Conservation (phyloP, 177 flowering plant genomes). For the Vitis hybrid region DNA sequence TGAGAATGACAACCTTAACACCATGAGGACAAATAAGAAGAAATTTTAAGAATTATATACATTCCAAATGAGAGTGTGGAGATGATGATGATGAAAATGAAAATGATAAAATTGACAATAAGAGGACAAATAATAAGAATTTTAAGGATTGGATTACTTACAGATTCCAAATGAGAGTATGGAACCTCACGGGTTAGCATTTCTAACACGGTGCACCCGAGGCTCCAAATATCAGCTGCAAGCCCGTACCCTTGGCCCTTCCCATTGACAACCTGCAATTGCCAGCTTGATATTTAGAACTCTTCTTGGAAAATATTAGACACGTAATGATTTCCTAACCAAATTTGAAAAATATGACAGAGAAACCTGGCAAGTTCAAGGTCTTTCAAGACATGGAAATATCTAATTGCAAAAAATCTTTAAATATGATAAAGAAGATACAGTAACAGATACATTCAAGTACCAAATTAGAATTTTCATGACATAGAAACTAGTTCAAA, state of each 20-base stretch:
- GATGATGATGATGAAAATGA: too few relatives aligned
- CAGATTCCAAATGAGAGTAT: constrained; percentile 64
- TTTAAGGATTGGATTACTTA: constrained; percentile 27
- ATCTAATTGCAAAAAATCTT: background rate
- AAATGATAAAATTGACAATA: too few relatives aligned
- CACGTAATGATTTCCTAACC: background rate
- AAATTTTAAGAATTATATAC: too few relatives aligned
- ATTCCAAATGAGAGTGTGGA: too few relatives aligned
- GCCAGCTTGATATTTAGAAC: constrained; percentile 1
- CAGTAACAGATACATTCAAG: background rate
- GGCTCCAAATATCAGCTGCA: constrained; percentile 97
- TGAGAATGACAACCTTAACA: too few relatives aligned
- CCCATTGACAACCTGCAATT: constrained; percentile 66
- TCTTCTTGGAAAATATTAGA: background rate
- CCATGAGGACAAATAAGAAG: too few relatives aligned
- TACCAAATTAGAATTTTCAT: background rate
- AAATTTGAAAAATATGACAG: background rate
- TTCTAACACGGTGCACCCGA: constrained; percentile 98
- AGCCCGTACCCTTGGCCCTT: constrained; percentile 72
- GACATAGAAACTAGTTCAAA: too few relatives aligned
- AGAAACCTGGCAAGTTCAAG: background rate
- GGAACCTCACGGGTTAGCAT: constrained; percentile 80
- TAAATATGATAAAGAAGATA: background rate
- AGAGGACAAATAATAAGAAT: background rate
- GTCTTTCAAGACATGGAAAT: background rate